Base-by-base conservation (phyloP, 2,329 filamentous ascomycete species). In the Exophiala sideris region DNA sequence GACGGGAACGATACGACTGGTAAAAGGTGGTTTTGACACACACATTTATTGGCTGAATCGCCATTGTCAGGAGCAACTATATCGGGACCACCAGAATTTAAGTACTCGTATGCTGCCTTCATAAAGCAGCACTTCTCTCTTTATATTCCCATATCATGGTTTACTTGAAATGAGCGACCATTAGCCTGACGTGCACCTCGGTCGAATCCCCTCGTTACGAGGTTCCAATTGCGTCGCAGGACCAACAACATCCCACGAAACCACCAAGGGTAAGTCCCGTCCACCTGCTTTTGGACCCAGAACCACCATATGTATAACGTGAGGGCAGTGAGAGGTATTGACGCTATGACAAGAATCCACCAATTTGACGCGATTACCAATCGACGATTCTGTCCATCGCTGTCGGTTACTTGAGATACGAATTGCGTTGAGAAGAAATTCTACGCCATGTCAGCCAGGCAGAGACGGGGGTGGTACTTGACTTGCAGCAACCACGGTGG, bases 401-500 rank as follows among this genome's bases (percentile, higher is more conserved):
- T 34, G 6, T 16, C 4, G 24, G 16, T 46, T 7, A 48, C 29
- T 34, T 42, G 36, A 35, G 24, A 53, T 5, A 64, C 61, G 24
- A 63, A 62, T 32, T 52, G 46, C 9, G 61, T 59, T 2, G 61
- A 62, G 44, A 64, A 64, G 47, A 62, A 64, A 20, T 60, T 60
- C 61, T 63, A 35, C n/a, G 3, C 33, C 33, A 2, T 3, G 33
- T 9, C 9, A 35, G 33, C 33, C 2, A 8, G 14, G 24, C 24
- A 18, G 1, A 57, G 36, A 46, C 39, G 47, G 6, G 12, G 4
- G 4, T 32, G n/a, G 16, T 2, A 18, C 16, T 18, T 18, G 20
- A 38, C 59, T 40, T 33, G 61, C 61, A 34, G 54, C 52, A n/a
- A 63, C 56, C 2, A 61, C 58, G 1, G 60, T 60, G 1, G 61